A percentile compares a stretch with the other conserved stretches of the same genome.
Evolutionary conservation across 1,284 basidiomycete genomes (phyloP).

Genomic region (Flammula alnicola): DNA sequence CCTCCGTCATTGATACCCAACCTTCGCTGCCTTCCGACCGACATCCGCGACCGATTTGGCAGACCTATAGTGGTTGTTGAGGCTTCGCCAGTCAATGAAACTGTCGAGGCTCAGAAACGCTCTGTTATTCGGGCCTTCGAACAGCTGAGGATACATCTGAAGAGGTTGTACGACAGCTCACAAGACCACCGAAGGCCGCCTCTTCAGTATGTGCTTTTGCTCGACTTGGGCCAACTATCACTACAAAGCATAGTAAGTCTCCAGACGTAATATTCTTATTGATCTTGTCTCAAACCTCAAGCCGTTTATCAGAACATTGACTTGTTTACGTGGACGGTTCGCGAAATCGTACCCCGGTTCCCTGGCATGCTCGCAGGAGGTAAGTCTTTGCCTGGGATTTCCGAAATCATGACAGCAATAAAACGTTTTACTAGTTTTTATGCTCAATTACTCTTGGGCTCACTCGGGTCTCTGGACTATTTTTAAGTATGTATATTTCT

Average conservation of each 20-base stretch:
- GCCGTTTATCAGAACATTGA: slow-evolving; percentile 55
- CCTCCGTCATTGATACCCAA: slow-evolving; percentile 37
- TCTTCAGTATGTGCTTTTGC: slow-evolving; percentile 70
- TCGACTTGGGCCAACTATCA: slow-evolving; percentile 69
- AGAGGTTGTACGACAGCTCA: slow-evolving; percentile 40
- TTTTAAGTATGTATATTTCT: slow-evolving; percentile 55
- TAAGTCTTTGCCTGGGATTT: slow-evolving; percentile 35
- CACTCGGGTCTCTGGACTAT: slow-evolving; percentile 81
- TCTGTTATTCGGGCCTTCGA: slow-evolving; percentile 56
- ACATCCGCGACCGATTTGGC: slow-evolving; percentile 59
- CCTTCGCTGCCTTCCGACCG: slow-evolving; percentile 56
- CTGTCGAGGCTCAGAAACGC: slow-evolving; percentile 42
- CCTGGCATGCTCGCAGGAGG: slow-evolving; percentile 80
- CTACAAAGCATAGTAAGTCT: slow-evolving; percentile 62
- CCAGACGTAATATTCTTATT: background rate
- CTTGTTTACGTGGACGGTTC: slow-evolving; percentile 63
- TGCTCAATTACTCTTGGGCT: slow-evolving; percentile 85
- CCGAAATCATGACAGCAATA: slow-evolving; percentile 8
- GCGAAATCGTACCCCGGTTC: slow-evolving; percentile 71
- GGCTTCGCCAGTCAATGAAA: slow-evolving; percentile 41
- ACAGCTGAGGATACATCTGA: slow-evolving; percentile 56
- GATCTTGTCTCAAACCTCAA: slow-evolving; percentile 7
- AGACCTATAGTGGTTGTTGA: slow-evolving; percentile 63
- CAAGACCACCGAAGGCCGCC: slow-evolving; percentile 36
- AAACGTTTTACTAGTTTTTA: slow-evolving; percentile 53